Base-by-base conservation (phyloP, 768 basidiomycete species). In the Russula virescens region DNA sequence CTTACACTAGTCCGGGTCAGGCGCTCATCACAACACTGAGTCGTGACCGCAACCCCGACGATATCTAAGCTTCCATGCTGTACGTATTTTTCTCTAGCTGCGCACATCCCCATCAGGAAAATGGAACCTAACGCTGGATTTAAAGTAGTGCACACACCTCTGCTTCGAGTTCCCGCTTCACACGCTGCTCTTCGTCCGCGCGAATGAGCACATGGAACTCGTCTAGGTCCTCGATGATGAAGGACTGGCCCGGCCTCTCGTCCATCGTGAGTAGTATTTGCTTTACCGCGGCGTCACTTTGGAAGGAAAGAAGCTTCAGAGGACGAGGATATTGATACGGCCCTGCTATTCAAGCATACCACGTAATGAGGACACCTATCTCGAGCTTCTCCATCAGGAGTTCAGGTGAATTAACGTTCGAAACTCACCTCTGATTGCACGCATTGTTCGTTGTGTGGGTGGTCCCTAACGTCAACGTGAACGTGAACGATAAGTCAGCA, bases 71-170 rank as follows among this genome's bases (percentile, higher is more conserved):
- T 50, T 90, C 88, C 68, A 88, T 70, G 69, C 84, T 89, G 67
- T 90, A 93, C 0, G 89, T 91, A 68, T 93, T 93, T 77, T 91
- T 92, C 71, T 93, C 91, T 70, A 91, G 73, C 89, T 91, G 64
- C 3, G 61, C 14, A 35, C 42, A 31, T 31, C 28, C 23, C 49
- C 11, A n/a, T 59, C 23, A 31, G 26, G 45, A 35, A 35, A 47
- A 59, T 47, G 51, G 40, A n/a, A 45, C 55, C 43, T 31, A 9
- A n/a, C n/a, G 49, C n/a, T 11, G 26, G 18, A 14, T 9, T 8
- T 8, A 13, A 14, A 23, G 49, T 11, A n/a, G n/a, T n/a, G n/a
- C n/a, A 73, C 81, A 42, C 63, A 89, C 91, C 83, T 94, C 89
- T 14, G 80, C 72, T 70, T 92, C 91, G 35, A 94, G 77, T 67